Conservation (phyloP, 306 rosid species). For the Rosa multiflora region DNA sequence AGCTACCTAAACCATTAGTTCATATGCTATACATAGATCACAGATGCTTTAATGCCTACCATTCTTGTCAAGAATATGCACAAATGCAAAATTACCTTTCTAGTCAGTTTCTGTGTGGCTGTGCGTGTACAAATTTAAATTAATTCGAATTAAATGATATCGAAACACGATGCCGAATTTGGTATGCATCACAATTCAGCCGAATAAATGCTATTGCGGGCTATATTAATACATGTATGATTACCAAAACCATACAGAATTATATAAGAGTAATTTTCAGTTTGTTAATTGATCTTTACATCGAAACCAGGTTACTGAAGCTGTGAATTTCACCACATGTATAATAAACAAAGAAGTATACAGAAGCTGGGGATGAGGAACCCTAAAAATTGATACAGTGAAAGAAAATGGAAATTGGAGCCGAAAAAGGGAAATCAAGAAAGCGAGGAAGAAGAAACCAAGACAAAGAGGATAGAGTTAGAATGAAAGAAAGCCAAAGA, state of each 20-base stretch:
- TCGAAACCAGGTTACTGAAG: neutral
- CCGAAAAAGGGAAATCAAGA: neutral
- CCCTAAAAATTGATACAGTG: neutral
- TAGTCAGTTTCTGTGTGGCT: neutral
- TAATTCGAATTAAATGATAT: neutral
- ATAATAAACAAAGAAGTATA: neutral
- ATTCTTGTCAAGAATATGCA: neutral
- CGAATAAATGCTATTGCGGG: neutral
- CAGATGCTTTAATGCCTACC: neutral
- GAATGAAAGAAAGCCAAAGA: neutral
- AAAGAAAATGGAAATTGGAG: neutral
- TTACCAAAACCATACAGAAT: neutral
- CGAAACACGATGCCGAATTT: neutral
- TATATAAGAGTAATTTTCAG: neutral
- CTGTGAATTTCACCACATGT: neutral
- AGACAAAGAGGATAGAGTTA: neutral
- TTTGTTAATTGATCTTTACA: neutral
- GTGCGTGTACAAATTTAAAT: neutral
- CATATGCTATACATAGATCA: neutral
- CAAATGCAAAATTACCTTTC: neutral
- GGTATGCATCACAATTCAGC: neutral
- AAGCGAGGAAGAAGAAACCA: neutral
- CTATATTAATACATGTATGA: neutral
- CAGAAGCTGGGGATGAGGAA: neutral
- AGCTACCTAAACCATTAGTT: neutral